phyloP scores from a whole-genome alignment of 1,284 basidiomycete species.

The Ceratobasidium sp. region DNA sequence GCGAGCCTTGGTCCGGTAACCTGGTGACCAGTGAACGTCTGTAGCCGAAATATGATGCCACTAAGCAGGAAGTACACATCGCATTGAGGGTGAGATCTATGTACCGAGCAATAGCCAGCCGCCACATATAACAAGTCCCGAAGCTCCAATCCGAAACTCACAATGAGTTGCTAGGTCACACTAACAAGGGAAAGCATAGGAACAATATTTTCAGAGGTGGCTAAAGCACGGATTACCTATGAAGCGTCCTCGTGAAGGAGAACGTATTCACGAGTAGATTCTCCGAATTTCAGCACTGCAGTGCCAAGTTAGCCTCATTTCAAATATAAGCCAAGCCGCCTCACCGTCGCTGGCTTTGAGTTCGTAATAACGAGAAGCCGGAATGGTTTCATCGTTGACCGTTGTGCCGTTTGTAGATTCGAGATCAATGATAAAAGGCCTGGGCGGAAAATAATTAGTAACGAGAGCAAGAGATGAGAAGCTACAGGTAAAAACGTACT shows the following conservation, averaged over 20 bases:
- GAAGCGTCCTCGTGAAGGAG: slow-evolving; percentile 78
- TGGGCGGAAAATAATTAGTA: slow-evolving; percentile 50
- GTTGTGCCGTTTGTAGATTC: slow-evolving; percentile 95
- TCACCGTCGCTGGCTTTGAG: slow-evolving; percentile 84
- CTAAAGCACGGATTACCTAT: neutral
- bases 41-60: neutral
- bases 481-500: slow-evolving; percentile 61
- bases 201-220: neutral
- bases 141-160: neutral
- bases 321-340: slow-evolving; percentile 48
- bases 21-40: neutral
- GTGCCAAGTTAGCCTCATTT: slow-evolving; percentile 9
- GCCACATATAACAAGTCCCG: neutral
- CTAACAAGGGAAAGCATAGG: neutral
- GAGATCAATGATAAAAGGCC: slow-evolving; percentile 94
- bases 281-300: slow-evolving; percentile 89
- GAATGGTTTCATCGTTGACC: slow-evolving; percentile 88
- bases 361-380: slow-evolving; percentile 89
- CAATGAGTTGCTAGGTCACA: neutral
- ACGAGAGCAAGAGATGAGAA: slow-evolving; percentile 1
- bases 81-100: slow-evolving; percentile 8
- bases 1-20: neutral
- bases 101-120: neutral
- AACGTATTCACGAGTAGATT: slow-evolving; percentile 87
- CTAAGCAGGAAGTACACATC: neutral